These are phyloP conservation scores for Glarea lozoyensis DNA, from an alignment of 495 filamentous ascomycete genomes.

Conservation along the genomic window DNA sequence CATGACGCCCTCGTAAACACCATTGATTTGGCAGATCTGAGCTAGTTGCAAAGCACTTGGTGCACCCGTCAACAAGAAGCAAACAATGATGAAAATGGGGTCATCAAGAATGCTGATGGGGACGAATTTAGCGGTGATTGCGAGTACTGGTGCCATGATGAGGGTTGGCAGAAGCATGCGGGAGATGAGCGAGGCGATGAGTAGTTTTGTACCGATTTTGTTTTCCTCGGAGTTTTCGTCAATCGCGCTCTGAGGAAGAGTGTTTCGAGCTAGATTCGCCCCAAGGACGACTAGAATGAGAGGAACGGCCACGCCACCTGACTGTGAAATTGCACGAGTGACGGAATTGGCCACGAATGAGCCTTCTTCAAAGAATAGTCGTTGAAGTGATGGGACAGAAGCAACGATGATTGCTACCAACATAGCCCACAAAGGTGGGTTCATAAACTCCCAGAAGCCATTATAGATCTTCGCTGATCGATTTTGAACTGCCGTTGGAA, in stretches of 20 bases:
- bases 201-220: slow-evolving; percentile 59
- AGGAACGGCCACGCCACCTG: slow-evolving; percentile 85
- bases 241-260: slow-evolving; percentile 45
- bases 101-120: slow-evolving; percentile 93
- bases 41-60: slow-evolving; percentile 91
- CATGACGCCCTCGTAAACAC: slow-evolving; percentile 90
- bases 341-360: slow-evolving; percentile 91
- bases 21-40: slow-evolving; percentile 98
- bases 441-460: slow-evolving; percentile 90
- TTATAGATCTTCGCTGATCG: slow-evolving; percentile 33
- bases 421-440: slow-evolving; percentile 97
- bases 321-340: slow-evolving; percentile 76
- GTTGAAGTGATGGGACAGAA: slow-evolving; percentile 76
- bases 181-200: slow-evolving; percentile 75
- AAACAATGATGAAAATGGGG: slow-evolving; percentile 95
- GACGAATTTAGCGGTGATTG: slow-evolving; percentile 83
- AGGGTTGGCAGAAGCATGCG: slow-evolving; percentile 90
- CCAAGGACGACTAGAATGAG: slow-evolving; percentile 95
- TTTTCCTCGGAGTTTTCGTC: slow-evolving; percentile 57
- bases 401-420: slow-evolving; percentile 79
- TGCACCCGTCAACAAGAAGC: slow-evolving; percentile 89
- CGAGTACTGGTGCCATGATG: slow-evolving; percentile 89
- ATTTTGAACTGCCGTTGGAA: slow-evolving; percentile 54
- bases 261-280: slow-evolving; percentile 80
- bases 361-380: slow-evolving; percentile 78